phyloP scores from a whole-genome alignment of 2,329 filamentous ascomycete genomes.

The Diplodia intermedia region DNA sequence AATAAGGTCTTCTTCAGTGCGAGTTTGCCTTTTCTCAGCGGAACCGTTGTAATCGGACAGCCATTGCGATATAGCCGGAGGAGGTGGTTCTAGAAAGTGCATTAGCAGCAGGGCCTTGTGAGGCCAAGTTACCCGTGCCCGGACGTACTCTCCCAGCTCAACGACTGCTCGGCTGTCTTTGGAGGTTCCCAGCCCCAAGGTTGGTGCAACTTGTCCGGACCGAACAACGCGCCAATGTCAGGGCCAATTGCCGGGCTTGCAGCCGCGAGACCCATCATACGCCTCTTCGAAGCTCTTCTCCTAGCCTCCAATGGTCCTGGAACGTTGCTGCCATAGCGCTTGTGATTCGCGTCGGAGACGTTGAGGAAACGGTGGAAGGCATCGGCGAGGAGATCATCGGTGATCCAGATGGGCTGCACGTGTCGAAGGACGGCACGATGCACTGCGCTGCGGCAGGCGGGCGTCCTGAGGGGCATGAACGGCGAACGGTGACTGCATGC shows the following conservation, averaged over 20 bases:
- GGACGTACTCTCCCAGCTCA: slow-evolving; percentile 15
- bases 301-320: slow-evolving; percentile 69
- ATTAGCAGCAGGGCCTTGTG: background rate
- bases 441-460: slow-evolving; percentile 60
- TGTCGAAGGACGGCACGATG: slow-evolving; percentile 51
- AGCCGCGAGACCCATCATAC: slow-evolving; percentile 59
- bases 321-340: slow-evolving; percentile 65
- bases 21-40: background rate
- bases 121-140: too few relatives aligned
- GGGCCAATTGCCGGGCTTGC: slow-evolving; percentile 11
- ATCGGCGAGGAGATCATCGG: slow-evolving; percentile 61
- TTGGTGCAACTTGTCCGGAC: slow-evolving; percentile 8
- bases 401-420: slow-evolving; percentile 63
- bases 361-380: slow-evolving; percentile 59
- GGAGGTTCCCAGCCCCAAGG: slow-evolving; percentile 28
- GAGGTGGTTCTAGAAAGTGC: background rate
- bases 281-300: slow-evolving; percentile 61
- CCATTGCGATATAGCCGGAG: slow-evolving; percentile 14
- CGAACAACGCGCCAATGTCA: slow-evolving; percentile 28
- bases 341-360: slow-evolving; percentile 48
- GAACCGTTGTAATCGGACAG: background rate
- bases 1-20: background rate
- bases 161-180: slow-evolving; percentile 2
- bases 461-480: slow-evolving; percentile 57
- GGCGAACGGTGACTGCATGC: slow-evolving; percentile 8